phyloP scores from a whole-genome alignment of 192 early-diverging fungal genomes.

The Geosiphon pyriformis region DNA sequence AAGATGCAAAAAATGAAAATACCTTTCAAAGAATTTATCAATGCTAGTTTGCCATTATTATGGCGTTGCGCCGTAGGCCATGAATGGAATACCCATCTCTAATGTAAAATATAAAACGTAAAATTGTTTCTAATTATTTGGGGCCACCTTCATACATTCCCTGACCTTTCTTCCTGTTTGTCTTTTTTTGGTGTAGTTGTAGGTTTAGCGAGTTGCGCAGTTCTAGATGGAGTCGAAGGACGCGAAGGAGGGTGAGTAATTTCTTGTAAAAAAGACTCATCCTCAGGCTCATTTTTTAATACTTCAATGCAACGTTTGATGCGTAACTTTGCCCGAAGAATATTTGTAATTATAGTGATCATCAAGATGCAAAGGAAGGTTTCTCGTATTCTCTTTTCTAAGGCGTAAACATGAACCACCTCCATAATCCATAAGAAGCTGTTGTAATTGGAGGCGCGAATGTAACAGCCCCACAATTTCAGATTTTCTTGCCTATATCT shows the following conservation, averaged over 20 bases:
- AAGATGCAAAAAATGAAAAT: no score
- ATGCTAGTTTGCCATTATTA: no score
- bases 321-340: neutral
- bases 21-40: no score
- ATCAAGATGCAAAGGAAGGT: neutral
- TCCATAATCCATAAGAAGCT: neutral
- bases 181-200: no score
- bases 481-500: neutral
- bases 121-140: no score
- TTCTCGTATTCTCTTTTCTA: neutral
- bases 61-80: no score
- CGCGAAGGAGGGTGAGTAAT: neutral
- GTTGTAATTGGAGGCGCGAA: neutral
- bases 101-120: no score
- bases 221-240: neutral
- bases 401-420: slow-evolving; percentile 4
- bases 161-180: no score
- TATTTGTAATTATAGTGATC: neutral
- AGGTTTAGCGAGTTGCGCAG: neutral
- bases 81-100: no score
- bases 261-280: neutral
- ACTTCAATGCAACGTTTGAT: slow-evolving; percentile 3
- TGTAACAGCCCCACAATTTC: neutral
- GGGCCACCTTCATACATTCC: no score
- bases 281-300: neutral